Evolutionary conservation across 2,329 filamentous ascomycete species (phyloP).

Genomic region (Tolypocladium amazonense): DNA sequence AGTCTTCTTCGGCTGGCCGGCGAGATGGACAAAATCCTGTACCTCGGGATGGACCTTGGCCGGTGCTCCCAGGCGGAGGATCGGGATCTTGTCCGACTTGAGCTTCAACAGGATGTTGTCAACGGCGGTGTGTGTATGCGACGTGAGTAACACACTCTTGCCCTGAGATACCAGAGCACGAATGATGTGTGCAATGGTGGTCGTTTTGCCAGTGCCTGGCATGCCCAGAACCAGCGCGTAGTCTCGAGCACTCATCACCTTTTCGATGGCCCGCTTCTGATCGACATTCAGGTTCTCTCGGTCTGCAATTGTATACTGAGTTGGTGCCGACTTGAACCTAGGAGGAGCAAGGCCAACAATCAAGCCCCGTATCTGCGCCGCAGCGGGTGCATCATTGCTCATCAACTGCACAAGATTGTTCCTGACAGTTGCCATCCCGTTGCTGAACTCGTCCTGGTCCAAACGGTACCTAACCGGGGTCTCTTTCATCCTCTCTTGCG

Average conservation of each 20-base stretch:
- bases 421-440: conserved; percentile 88
- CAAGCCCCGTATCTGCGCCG: conserved; percentile 62
- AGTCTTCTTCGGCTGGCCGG: conserved; percentile 58
- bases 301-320: conserved; percentile 51
- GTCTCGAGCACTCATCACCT: conserved; percentile 91
- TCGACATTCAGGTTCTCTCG: conserved; percentile 71
- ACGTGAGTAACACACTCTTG: conserved; percentile 87
- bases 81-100: conserved; percentile 62
- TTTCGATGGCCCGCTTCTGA: conserved; percentile 76
- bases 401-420: conserved; percentile 93
- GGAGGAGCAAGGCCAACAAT: conserved; percentile 71
- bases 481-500: conserved; percentile 39
- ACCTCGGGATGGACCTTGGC: conserved; percentile 86
- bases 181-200: conserved; percentile 96
- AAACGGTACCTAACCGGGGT: conserved; percentile 64
- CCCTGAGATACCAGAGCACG: conserved; percentile 77
- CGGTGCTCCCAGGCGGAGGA: conserved; percentile 74
- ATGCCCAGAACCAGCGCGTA: conserved; percentile 97
- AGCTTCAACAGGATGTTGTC: conserved; percentile 97
- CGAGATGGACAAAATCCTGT: conserved; percentile 72
- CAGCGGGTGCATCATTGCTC: conserved; percentile 63
- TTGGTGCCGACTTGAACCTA: conserved; percentile 56
- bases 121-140: conserved; percentile 94
- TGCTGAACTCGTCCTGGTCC: conserved; percentile 97
- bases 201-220: conserved; percentile 97